A percentile compares a stretch with the other conserved stretches of the same genome.
These are phyloP conservation scores for Fusarium phyllophilum DNA, from an alignment of 2,329 filamentous ascomycete genomes.

Conservation along the genomic window DNA sequence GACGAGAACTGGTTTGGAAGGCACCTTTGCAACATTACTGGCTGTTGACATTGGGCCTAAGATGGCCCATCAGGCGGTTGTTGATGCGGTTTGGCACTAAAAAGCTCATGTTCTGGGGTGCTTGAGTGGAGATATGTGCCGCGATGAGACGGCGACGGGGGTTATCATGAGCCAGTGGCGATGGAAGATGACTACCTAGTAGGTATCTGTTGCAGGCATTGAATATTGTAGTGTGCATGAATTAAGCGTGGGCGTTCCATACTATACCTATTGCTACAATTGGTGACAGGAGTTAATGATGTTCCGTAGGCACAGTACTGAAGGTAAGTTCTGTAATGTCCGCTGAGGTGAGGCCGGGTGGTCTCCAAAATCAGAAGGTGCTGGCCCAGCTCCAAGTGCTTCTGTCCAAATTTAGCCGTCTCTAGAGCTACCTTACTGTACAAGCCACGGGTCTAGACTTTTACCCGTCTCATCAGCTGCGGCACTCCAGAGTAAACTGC, in stretches of 20 bases:
- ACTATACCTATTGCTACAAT: neutral
- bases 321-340: neutral
- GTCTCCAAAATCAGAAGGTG: slow-evolving; percentile 25
- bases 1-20: slow-evolving; percentile 18
- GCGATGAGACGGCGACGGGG: slow-evolving; percentile 20
- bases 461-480: slow-evolving; percentile 4
- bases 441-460: neutral
- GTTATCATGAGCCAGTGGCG: slow-evolving; percentile 10
- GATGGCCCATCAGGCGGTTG: slow-evolving; percentile 34
- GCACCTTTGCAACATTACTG: slow-evolving; percentile 37
- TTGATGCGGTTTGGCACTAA: slow-evolving; percentile 35
- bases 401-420: neutral
- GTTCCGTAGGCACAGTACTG: neutral
- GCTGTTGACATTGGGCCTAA: slow-evolving; percentile 31
- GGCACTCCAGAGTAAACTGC: slow-evolving; percentile 3
- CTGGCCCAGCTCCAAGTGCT: neutral
- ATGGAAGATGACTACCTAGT: neutral
- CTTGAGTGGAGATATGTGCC: slow-evolving; percentile 23
- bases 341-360: neutral
- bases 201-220: neutral
- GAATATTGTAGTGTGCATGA: neutral
- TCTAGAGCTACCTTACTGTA: neutral
- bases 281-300: neutral
- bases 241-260: slow-evolving; percentile 5
- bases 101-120: slow-evolving; percentile 25